A percentile compares a stretch with the other conserved stretches of the same genome.
phyloP scores from a whole-genome alignment of 208 protist species.

The Naegleria fowleri region DNA sequence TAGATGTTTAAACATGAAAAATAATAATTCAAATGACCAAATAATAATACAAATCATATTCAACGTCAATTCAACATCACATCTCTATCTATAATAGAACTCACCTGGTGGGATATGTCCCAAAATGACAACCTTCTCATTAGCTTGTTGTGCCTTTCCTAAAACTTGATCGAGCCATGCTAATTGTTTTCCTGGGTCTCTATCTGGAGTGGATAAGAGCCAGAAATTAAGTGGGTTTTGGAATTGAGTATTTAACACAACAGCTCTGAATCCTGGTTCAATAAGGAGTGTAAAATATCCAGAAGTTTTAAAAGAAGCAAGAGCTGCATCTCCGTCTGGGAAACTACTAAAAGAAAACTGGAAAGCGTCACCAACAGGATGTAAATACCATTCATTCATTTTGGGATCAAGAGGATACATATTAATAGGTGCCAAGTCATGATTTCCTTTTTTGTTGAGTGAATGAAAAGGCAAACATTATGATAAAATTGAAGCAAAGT shows the following conservation, averaged over 20 bases:
- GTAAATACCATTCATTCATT: slow-evolving; percentile 8
- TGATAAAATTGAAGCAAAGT: no score
- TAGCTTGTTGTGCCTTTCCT: no score
- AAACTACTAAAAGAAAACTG: background rate
- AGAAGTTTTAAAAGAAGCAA: background rate
- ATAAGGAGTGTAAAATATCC: background rate
- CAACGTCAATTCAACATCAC: no score
- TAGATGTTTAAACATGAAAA: no score
- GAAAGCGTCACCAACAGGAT: background rate
- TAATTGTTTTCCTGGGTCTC: background rate
- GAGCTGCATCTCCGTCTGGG: background rate
- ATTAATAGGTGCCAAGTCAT: background rate
- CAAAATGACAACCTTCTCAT: background rate
- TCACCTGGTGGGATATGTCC: slow-evolving; percentile 20
- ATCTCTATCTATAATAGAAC: no score
- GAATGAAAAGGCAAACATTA: no score
- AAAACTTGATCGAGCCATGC: background rate
- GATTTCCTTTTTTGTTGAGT: background rate
- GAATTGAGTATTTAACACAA: slow-evolving; percentile 16
- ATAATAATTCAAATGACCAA: no score
- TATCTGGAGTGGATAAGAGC: background rate
- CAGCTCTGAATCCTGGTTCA: background rate
- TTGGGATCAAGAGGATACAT: background rate
- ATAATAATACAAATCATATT: no score
- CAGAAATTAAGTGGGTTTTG: background rate